Evolutionary conservation across 768 basidiomycete species (phyloP).

Genomic region (Leucocoprinus sp.): DNA sequence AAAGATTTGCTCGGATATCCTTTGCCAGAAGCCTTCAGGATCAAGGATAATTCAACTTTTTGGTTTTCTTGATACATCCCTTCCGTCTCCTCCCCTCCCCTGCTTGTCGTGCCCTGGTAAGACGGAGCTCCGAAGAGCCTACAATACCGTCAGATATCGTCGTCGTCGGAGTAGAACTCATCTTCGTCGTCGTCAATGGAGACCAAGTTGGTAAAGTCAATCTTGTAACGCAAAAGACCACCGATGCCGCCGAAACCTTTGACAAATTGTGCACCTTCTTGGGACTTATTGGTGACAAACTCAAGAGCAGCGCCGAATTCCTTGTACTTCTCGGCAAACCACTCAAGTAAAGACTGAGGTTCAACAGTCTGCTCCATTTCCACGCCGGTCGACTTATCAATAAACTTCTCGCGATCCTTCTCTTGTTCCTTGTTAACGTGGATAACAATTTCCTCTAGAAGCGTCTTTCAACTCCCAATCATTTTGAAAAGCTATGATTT

Average conservation of each 20-base stretch:
- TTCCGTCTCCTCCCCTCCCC: constrained; percentile 37
- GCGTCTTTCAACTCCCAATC: background rate
- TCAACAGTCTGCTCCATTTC: constrained; percentile 92
- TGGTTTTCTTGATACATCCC: background rate
- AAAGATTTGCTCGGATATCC: background rate
- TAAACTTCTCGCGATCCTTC: constrained; percentile 90
- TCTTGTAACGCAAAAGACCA: constrained; percentile 92
- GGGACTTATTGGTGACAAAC: constrained; percentile 93
- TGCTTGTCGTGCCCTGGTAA: constrained; percentile 58
- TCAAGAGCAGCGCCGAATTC: constrained; percentile 94
- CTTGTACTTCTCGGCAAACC: constrained; percentile 99
- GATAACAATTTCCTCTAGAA: constrained; percentile 72
- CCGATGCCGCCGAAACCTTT: constrained; percentile 99
- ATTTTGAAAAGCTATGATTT: background rate
- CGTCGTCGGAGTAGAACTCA: constrained; percentile 76
- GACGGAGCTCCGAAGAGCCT: constrained; percentile 80
- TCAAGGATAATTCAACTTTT: constrained; percentile 1
- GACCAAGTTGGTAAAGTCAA: constrained; percentile 82
- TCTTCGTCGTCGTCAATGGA: constrained; percentile 78
- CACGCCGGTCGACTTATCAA: constrained; percentile 86
- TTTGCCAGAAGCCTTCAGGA: background rate
- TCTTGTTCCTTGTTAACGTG: constrained; percentile 78
- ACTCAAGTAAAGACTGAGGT: constrained; percentile 85
- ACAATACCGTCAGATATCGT: constrained; percentile 79
- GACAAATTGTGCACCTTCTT: constrained; percentile 97